These are phyloP conservation scores for Penicillium expansum DNA, from an alignment of 2,329 filamentous ascomycete genomes.

Conservation along the genomic window DNA sequence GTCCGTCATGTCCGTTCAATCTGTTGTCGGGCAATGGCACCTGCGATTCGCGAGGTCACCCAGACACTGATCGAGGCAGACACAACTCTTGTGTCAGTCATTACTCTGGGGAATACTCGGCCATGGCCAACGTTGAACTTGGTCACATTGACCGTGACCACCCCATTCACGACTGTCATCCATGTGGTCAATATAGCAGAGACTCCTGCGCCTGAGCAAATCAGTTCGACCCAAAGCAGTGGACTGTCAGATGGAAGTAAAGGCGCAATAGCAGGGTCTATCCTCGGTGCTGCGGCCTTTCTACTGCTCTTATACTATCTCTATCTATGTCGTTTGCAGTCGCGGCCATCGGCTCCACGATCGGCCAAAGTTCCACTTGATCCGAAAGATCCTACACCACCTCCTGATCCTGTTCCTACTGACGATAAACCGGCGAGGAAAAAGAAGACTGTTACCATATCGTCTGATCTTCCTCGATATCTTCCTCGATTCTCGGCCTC, in stretches of 20 bases:
- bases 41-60: slow-evolving; percentile 1
- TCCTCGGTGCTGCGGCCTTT: neutral
- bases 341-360: neutral
- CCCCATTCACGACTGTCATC: neutral
- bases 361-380: neutral
- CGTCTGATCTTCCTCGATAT: neutral
- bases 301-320: slow-evolving; percentile 2
- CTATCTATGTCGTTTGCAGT: neutral
- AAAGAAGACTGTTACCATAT: slow-evolving; percentile 3
- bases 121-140: neutral
- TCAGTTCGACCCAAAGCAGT: neutral
- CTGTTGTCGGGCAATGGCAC: slow-evolving; percentile 1
- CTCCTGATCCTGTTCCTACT: neutral
- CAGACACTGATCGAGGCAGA: neutral
- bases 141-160: neutral
- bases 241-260: neutral
- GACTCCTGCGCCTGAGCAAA: neutral
- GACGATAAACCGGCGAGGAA: neutral
- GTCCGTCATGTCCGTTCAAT: neutral
- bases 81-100: neutral
- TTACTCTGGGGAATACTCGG: neutral
- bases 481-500: neutral
- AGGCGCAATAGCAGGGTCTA: slow-evolving; percentile 4
- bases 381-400: neutral
- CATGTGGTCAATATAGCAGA: neutral